phyloP scores from a whole-genome alignment of 306 rosid species.

The Cercis canadensis region DNA sequence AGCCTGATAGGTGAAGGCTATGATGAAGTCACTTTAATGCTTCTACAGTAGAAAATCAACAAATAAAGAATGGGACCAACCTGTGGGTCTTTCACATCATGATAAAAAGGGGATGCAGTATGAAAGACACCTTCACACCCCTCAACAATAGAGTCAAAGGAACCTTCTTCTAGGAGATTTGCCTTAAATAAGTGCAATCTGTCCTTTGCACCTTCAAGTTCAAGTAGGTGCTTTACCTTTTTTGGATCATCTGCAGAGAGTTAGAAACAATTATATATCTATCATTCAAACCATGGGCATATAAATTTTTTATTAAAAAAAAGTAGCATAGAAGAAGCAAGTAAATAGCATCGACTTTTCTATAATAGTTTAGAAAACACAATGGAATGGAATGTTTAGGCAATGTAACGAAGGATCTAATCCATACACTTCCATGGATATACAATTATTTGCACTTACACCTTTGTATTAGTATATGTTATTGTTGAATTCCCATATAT shows the following conservation, averaged over 20 bases:
- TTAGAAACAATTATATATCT: neutral
- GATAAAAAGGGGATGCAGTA: slow-evolving; percentile 49
- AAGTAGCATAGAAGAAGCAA: no score
- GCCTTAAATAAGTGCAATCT: slow-evolving; percentile 56
- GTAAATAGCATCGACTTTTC: no score
- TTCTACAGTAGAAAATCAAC: neutral
- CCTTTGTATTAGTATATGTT: neutral
- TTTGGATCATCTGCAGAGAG: slow-evolving; percentile 41
- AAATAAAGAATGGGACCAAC: slow-evolving; percentile 28
- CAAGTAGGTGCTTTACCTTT: slow-evolving; percentile 51
- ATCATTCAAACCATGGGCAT: neutral
- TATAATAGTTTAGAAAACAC: no score
- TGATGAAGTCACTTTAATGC: no score
- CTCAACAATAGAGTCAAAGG: slow-evolving; percentile 49
- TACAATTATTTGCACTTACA: neutral
- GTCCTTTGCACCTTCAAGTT: slow-evolving; percentile 63
- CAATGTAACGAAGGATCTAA: no score
- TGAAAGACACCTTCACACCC: slow-evolving; percentile 65
- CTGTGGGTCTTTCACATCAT: slow-evolving; percentile 46
- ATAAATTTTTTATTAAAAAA: no score
- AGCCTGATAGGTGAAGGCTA: no score
- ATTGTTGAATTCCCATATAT: neutral
- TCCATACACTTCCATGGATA: no score
- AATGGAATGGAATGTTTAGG: no score
- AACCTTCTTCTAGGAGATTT: slow-evolving; percentile 57